phyloP scores from a whole-genome alignment of 2,329 filamentous ascomycete species.

The Ascochyta fabae region DNA sequence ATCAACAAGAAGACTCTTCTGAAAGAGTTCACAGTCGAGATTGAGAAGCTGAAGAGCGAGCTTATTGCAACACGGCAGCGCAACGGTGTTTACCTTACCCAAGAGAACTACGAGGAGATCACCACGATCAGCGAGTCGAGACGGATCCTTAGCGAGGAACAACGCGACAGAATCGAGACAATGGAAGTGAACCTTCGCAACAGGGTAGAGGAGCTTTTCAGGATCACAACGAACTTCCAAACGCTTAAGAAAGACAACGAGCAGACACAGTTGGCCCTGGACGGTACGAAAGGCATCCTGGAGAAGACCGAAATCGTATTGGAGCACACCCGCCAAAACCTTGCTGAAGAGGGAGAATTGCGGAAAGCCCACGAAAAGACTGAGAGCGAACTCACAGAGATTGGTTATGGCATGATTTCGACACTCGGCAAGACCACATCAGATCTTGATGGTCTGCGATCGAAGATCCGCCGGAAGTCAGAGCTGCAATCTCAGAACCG shows the following conservation, averaged over 20 bases:
- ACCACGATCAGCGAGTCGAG: constrained; percentile 90
- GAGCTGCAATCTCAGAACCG: constrained; percentile 83
- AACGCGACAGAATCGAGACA: constrained; percentile 87
- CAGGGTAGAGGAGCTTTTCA: constrained; percentile 91
- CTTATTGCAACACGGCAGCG: constrained; percentile 90
- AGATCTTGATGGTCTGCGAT: constrained; percentile 81
- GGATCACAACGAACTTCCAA: constrained; percentile 85
- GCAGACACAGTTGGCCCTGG: constrained; percentile 71
- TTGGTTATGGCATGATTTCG: constrained; percentile 78
- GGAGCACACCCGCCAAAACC: constrained; percentile 73
- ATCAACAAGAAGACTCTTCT: constrained; percentile 93
- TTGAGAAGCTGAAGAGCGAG: constrained; percentile 93
- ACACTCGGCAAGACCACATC: constrained; percentile 79
- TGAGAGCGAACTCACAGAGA: constrained; percentile 74
- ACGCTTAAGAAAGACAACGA: constrained; percentile 90
- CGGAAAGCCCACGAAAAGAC: constrained; percentile 86
- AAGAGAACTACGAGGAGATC: constrained; percentile 88
- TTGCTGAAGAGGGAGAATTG: constrained; percentile 80
- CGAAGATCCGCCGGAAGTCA: constrained; percentile 85
- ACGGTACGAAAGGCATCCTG: constrained; percentile 80
- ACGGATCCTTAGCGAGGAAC: constrained; percentile 89
- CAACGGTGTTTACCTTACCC: constrained; percentile 92
- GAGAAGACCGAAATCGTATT: constrained; percentile 89
- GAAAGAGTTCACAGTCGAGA: constrained; percentile 87
- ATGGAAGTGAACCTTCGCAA: constrained; percentile 90